Evolutionary conservation across 1,139 yeast genomes (phyloP).

Genomic region (Suhomyces panamericanus): DNA sequence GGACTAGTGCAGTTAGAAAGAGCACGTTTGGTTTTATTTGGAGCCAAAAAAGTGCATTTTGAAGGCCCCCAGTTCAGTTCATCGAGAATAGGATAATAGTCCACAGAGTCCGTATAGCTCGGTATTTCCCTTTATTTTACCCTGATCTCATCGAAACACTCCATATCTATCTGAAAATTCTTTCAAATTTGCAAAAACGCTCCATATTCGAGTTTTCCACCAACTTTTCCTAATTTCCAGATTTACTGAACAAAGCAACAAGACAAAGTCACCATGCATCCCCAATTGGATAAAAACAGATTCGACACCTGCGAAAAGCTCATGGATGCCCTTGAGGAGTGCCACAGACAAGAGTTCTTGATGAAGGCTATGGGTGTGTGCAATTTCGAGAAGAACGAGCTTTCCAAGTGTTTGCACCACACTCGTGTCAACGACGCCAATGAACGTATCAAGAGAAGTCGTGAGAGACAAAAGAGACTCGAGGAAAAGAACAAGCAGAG

Average conservation of each 20-base stretch:
- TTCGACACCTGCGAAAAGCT: slow-evolving; percentile 69
- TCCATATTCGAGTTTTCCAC: no score
- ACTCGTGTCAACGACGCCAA: slow-evolving; percentile 72
- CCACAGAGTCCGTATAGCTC: no score
- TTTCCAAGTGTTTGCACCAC: slow-evolving; percentile 74
- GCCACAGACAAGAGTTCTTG: slow-evolving; percentile 73
- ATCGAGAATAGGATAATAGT: no score
- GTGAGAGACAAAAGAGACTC: slow-evolving; percentile 54
- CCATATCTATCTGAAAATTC: no score
- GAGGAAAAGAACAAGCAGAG: slow-evolving; percentile 58
- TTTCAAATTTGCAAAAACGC: background rate
- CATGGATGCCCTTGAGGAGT: slow-evolving; percentile 85
- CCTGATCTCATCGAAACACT: no score
- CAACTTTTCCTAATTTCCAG: no score
- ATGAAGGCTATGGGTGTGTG: slow-evolving; percentile 82
- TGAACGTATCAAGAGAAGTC: slow-evolving; percentile 57
- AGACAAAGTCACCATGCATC: slow-evolving; percentile 36
- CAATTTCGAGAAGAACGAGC: slow-evolving; percentile 78
- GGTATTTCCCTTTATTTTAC: no score
- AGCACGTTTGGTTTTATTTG: no score
- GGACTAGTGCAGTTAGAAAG: no score
- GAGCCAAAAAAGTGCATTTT: no score
- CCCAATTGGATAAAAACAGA: slow-evolving; percentile 47
- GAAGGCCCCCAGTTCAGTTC: no score
- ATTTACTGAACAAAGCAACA: background rate